Base-by-base conservation (phyloP, 371 early-diverging fungal genomes). In the Mortierella sp. region DNA sequence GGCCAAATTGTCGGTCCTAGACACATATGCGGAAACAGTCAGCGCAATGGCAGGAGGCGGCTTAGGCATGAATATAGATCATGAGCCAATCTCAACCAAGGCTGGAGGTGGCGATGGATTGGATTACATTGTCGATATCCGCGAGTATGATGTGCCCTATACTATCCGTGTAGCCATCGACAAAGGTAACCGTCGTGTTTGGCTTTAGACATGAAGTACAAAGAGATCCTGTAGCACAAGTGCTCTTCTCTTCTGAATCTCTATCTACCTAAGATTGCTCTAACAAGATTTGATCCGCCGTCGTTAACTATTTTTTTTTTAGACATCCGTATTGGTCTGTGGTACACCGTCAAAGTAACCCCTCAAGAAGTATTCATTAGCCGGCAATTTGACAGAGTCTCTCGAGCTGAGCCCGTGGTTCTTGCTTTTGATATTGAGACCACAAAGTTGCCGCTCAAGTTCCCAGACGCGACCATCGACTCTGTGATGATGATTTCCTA, bases 401-500 rank as follows among this genome's bases (percentile, higher is more conserved):
- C 95, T 82, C 97, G 96, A 87, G 94, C 98, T 0, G 98, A 99
- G 52, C 98, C 97, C 0, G 95, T 97, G 1, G 92, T 99, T 7
- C 81, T 99, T 50, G 99, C 99, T 0, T 99, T 96, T 81, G 99
- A 99, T 88, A 99, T 99, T 60, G 99, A 99, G 84, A 99, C 99
- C 0, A 98, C 98, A 9, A 99, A 99, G 82, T 83, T 95, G 55
- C 99, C 99, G 15, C 89, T 99, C 37, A 99, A 99, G 84, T 99
- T 99, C 81, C 99, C 99, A 11, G 99, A 98, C 81, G 87, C 99
- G 0, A 72, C 89, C 0, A 90, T 90, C 45, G 99, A 99, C 83
- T 85, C 90, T 37, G 95, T 99, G 71, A 99, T 99, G 98, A 99
- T 99, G 99, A 99, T 99, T 82, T 99, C 99, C 15, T 97, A 99